Base-by-base conservation (phyloP, 2,329 filamentous ascomycete genomes). In the Aspergillus sojae region DNA sequence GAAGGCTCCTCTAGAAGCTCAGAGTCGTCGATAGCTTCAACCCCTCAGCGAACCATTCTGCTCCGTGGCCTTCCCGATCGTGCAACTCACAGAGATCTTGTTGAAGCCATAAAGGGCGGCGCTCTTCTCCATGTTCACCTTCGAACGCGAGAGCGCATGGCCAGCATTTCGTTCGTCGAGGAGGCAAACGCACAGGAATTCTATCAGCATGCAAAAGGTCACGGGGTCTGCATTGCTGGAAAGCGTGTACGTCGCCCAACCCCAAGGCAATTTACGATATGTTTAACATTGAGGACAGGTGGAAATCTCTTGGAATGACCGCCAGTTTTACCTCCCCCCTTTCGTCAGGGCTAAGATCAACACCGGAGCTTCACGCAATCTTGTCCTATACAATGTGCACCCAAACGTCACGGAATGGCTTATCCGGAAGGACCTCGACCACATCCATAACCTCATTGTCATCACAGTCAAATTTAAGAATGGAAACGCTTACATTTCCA, bases 391-490 rank as follows among this genome's bases (percentile, higher is more conserved):
- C 62, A 84, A 84, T 11, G 86, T 85, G 68, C 82, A 82, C 68
- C 79, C 79, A 59, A 84, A 80, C 59, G 80, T 91, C 68, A 92
- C 88, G 0, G 89, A 89, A 67, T 79, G 85, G 9, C 78, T 79
- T 19, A 87, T 96, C 66, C 87, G 90, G 12, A 84, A 89, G 5
- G 91, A 96, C 70, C 83, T 95, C 43, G 89, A 93, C 28, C 92
- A 96, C 74, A 94, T 96, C 64, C 89, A 94, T 79, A 91, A 92
- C 65, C 83, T 96, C 1, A 81, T 89, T 26, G 85, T 96, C 12
- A 82, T 95, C 70, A 85, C 85, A 50, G 79, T 95, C 52, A 77
- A 79, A 9, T 89, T 91, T 74, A 76, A 78, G 3, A 80, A 83
- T 21, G 82, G 83, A 4, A 86, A 88, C 74, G 90, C 86, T 63